Percentiles rank a stretch among this genome's conserved stretches.
Conservation (phyloP, 192 early-diverging fungal species). For the Kickxella alabastrina region DNA sequence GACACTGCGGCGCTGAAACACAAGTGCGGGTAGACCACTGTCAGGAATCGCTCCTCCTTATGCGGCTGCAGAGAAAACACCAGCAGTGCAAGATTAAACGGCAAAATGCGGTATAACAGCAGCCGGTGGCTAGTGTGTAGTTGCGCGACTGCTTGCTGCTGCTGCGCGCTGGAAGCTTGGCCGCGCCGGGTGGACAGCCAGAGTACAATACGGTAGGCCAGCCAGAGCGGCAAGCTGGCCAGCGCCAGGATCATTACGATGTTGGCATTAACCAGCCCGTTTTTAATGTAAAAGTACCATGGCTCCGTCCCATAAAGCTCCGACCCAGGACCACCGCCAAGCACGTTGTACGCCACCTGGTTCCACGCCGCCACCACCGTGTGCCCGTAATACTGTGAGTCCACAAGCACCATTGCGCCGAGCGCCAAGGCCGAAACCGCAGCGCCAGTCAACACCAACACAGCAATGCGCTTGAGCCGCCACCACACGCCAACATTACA, state of each 20-base stretch:
- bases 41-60: slow-evolving; percentile 97
- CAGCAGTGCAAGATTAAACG: slow-evolving; percentile 70
- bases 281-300: slow-evolving; percentile 87
- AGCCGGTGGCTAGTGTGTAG: slow-evolving; percentile 17
- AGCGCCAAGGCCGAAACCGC: slow-evolving; percentile 20
- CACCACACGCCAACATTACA: slow-evolving; percentile 39
- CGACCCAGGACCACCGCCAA: slow-evolving; percentile 52
- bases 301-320: slow-evolving; percentile 90
- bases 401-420: slow-evolving; percentile 61
- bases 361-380: slow-evolving; percentile 74
- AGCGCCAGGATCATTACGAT: slow-evolving; percentile 73
- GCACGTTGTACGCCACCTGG: slow-evolving; percentile 90
- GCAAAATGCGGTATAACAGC: slow-evolving; percentile 57
- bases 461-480: neutral
- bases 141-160: neutral
- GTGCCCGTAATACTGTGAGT: slow-evolving; percentile 73
- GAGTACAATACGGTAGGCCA: slow-evolving; percentile 14
- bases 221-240: slow-evolving; percentile 56
- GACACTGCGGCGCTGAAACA: slow-evolving; percentile 72
- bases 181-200: neutral
- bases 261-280: slow-evolving; percentile 90
- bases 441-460: slow-evolving; percentile 1
- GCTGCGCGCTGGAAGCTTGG: neutral
- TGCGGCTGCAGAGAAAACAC: slow-evolving; percentile 88
- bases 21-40: slow-evolving; percentile 84